phyloP scores from a whole-genome alignment of 768 basidiomycete species.

The Rhizopogon vesiculosus region DNA sequence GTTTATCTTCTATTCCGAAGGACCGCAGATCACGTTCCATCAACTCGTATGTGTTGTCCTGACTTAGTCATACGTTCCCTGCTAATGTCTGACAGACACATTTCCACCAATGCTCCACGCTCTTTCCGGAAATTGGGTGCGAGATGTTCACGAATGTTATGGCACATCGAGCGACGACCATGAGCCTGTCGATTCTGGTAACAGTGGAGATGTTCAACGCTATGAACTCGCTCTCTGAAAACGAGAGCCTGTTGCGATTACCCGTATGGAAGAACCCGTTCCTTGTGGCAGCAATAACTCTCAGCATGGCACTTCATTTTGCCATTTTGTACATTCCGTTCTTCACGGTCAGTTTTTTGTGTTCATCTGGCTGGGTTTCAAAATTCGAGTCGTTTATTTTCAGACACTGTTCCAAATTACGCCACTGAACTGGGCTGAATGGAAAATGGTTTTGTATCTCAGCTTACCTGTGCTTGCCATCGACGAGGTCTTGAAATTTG shows the following conservation, averaged over 20 bases:
- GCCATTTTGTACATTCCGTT: conserved; percentile 96
- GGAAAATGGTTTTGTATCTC: conserved; percentile 87
- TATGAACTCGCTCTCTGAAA: conserved; percentile 97
- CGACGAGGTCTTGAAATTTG: conserved; percentile 86
- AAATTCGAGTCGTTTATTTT: not conserved
- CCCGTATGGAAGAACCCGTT: conserved; percentile 95
- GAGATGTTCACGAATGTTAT: conserved; percentile 91
- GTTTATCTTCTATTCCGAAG: conserved; percentile 89
- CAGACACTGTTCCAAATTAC: conserved; percentile 87
- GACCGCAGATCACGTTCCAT: conserved; percentile 90
- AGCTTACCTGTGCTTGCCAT: conserved; percentile 86
- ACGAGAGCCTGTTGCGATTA: conserved; percentile 84
- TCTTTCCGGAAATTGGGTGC: conserved; percentile 91
- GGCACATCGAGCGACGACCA: conserved; percentile 86
- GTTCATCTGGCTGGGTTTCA: not conserved
- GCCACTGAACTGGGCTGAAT: conserved; percentile 91
- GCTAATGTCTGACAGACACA: conserved; percentile 60
- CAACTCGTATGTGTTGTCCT: conserved; percentile 66
- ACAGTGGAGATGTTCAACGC: conserved; percentile 97
- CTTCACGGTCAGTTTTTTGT: conserved; percentile 67
- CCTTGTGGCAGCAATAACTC: conserved; percentile 81
- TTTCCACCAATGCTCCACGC: conserved; percentile 85
- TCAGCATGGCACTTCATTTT: conserved; percentile 92
- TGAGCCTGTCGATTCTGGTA: conserved; percentile 94
- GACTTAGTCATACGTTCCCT: not conserved